Percentiles rank a stretch among this genome's conserved stretches.
These are phyloP conservation scores for Verticillium tricorpus DNA, from an alignment of 2,329 filamentous ascomycete species.

Conservation along the genomic window DNA sequence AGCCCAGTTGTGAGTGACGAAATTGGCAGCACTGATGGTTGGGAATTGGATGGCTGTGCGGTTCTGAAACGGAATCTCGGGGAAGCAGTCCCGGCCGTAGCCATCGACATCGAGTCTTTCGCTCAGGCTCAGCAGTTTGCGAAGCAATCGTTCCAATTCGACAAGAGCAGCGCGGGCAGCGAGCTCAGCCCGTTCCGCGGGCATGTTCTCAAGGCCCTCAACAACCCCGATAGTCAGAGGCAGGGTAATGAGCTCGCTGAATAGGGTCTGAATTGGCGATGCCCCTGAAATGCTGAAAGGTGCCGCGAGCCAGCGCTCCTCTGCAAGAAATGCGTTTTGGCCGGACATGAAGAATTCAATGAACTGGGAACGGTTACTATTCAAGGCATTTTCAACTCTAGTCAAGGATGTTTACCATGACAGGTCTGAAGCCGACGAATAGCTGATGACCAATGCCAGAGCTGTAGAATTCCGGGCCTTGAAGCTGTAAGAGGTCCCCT, in stretches of 20 bases:
- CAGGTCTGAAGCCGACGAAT: slow-evolving; percentile 33
- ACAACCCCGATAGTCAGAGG: slow-evolving; percentile 20
- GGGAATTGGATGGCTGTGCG: slow-evolving; percentile 22
- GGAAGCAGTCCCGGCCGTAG: not conserved
- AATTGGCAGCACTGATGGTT: slow-evolving; percentile 30
- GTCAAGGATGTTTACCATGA: slow-evolving; percentile 23
- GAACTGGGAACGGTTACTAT: slow-evolving; percentile 16
- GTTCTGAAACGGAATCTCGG: not conserved
- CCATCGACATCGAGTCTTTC: slow-evolving; percentile 5
- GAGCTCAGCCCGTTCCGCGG: not conserved
- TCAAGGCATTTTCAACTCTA: not conserved
- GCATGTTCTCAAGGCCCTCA: slow-evolving; percentile 8
- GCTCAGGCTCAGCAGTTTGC: slow-evolving; percentile 4
- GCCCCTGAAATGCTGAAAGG: slow-evolving; percentile 22
- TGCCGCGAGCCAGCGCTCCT: slow-evolving; percentile 20
- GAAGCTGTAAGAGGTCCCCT: slow-evolving; percentile 24
- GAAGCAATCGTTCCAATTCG: not conserved
- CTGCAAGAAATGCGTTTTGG: slow-evolving; percentile 24
- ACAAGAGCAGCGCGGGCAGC: not conserved
- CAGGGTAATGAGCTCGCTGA: slow-evolving; percentile 22
- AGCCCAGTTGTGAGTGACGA: slow-evolving; percentile 30
- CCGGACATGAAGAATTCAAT: slow-evolving; percentile 22
- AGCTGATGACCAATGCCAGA: slow-evolving; percentile 29
- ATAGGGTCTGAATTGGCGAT: slow-evolving; percentile 26
- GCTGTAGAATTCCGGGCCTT: slow-evolving; percentile 22